Evolutionary conservation across 2,329 filamentous ascomycete genomes (phyloP), one percentile per base, ranked within the genome.

Genomic region (Sarocladium brachiariae): DNA sequence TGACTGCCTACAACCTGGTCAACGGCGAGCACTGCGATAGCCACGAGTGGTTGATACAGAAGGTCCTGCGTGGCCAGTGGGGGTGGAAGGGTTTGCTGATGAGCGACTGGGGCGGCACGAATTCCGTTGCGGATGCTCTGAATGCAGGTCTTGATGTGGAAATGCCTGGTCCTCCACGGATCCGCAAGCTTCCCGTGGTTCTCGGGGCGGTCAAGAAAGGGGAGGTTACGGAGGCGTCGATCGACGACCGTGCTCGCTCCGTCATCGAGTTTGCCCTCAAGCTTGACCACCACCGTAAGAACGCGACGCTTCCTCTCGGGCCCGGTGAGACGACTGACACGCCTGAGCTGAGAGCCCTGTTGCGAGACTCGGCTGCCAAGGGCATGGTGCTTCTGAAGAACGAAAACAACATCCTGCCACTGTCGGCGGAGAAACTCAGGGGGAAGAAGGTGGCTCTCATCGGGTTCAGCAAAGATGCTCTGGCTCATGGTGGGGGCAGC

Each of bases 321-420:
- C 37, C 37, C 4, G 37, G 37, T 21, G 37, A 21, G 50, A 52
- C 16, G 45, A 58, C n/a, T 23, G 14, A n/a, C 33, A 59, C 6
- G 16, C 35, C 35, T 1, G 63, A 68, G 37, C 41, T 55, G 2
- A 33, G 55, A 5, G 53, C 21, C 1, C 54, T 62, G 50, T 58
- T 63, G 13, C 56, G 60, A 2, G 54, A 58, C 2, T 54, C 57
- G 2, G 59, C 54, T 2, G 57, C 58, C 0, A 75, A 81, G 51
- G 79, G 78, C 0, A 77, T 84, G 9, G 80, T 85, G 1, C 71
- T 86, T 10, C 65, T 86, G 34, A 84, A 85, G 65, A 86, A 86
- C 52, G 70, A 81, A 18, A 70, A 72, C 25, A 63, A 66, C 10
- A 64, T 78, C 2, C 67, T 86, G 1, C 83, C 83, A 0, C 58